A percentile compares a stretch with the other conserved stretches of the same genome.
Evolutionary conservation across 345 rosid species (phyloP).

Genomic region (Sisymbrium altissimum): DNA sequence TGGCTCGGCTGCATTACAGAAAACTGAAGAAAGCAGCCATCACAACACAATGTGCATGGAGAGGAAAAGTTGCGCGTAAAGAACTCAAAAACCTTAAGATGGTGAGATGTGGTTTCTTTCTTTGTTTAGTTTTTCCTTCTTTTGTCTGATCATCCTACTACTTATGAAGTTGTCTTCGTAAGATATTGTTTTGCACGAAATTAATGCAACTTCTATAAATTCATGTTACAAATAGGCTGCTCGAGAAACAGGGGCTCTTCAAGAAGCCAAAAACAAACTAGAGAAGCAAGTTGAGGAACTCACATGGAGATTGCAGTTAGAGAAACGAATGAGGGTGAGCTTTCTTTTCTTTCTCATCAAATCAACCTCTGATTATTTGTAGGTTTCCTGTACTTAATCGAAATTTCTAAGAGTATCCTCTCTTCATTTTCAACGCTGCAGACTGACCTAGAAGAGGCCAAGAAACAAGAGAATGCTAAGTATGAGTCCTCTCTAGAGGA

Average conservation of each 20-base stretch:
- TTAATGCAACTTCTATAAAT: slow-evolving; percentile 1
- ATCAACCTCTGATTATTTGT: not conserved
- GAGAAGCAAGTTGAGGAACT: slow-evolving; percentile 99
- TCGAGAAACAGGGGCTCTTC: slow-evolving; percentile 98
- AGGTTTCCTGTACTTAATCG: not conserved
- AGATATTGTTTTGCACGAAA: not conserved
- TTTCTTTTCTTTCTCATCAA: not conserved
- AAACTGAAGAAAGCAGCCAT: slow-evolving; percentile 77
- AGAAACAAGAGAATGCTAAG: slow-evolving; percentile 83
- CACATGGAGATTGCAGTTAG: slow-evolving; percentile 96
- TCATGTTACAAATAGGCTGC: slow-evolving; percentile 66
- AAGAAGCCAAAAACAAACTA: slow-evolving; percentile 95
- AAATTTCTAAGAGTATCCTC: slow-evolving; percentile 6
- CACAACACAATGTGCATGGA: slow-evolving; percentile 89
- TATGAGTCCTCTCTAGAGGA: slow-evolving; percentile 79
- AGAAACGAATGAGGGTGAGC: slow-evolving; percentile 92
- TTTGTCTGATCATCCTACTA: slow-evolving; percentile 6
- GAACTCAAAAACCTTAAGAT: slow-evolving; percentile 91
- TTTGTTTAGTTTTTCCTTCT: slow-evolving; percentile 2
- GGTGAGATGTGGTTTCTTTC: slow-evolving; percentile 46
- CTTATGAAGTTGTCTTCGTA: slow-evolving; percentile 4
- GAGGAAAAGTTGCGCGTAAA: slow-evolving; percentile 87
- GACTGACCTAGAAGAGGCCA: slow-evolving; percentile 95
- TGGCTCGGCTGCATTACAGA: slow-evolving; percentile 55
- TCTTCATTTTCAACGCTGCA: slow-evolving; percentile 31